A percentile compares a stretch with the other conserved stretches of the same genome.
Conservation (phyloP, 2,329 filamentous ascomycete genomes). For the Bipolaris victoriae region DNA sequence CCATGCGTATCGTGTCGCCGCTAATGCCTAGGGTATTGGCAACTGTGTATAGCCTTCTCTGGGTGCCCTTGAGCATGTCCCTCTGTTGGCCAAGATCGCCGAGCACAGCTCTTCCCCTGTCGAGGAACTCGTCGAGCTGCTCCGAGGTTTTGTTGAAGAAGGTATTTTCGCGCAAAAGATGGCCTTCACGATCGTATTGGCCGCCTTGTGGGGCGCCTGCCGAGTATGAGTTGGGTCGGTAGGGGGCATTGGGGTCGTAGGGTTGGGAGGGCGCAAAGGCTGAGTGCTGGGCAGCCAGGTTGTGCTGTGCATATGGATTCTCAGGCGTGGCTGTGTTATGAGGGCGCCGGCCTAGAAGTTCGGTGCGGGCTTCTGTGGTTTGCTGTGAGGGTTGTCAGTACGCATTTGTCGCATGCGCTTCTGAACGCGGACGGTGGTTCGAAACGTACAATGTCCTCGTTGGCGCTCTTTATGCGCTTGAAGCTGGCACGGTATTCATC, state of each 20-base stretch:
- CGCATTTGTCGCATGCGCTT: constrained; percentile 1
- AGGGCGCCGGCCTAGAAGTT: constrained; percentile 83
- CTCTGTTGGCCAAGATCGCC: constrained; percentile 87
- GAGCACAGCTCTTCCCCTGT: constrained; percentile 86
- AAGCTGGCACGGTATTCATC: constrained; percentile 79
- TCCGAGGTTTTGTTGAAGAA: constrained; percentile 84
- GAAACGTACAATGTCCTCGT: constrained; percentile 70
- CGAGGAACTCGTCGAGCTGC: constrained; percentile 92
- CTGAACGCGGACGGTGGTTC: not conserved
- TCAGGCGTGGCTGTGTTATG: constrained; percentile 82
- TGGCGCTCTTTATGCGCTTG: constrained; percentile 74
- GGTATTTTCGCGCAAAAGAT: constrained; percentile 85
- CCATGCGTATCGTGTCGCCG: constrained; percentile 96
- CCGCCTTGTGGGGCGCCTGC: constrained; percentile 42
- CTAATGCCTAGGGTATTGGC: constrained; percentile 93
- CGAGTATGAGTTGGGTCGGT: constrained; percentile 52
- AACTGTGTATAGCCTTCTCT: constrained; percentile 87
- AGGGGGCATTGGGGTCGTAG: constrained; percentile 41
- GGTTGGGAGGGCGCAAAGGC: constrained; percentile 42
- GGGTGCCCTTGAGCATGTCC: constrained; percentile 94
- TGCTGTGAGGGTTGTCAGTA: constrained; percentile 46
- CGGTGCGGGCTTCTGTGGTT: constrained; percentile 72
- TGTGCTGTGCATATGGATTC: constrained; percentile 76
- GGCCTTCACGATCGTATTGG: constrained; percentile 74
- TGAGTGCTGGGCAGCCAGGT: constrained; percentile 32